Evolutionary conservation across 495 filamentous ascomycete species (phyloP).

Genomic region (Articulospora tetracladia): DNA sequence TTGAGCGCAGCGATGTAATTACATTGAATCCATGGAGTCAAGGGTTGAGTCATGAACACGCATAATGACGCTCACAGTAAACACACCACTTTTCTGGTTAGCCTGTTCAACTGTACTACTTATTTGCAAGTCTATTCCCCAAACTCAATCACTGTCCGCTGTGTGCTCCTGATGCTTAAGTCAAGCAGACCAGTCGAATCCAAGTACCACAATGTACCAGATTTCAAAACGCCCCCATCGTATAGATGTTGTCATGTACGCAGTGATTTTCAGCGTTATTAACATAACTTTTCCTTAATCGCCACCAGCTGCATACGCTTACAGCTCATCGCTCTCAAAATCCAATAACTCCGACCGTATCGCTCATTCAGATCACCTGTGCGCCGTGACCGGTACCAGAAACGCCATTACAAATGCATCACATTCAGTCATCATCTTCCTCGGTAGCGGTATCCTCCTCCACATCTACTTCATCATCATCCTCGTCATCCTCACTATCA

Average conservation of each 20-base stretch:
- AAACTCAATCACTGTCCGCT: background rate
- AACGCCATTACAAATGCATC: background rate
- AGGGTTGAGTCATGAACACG: too few species aligned
- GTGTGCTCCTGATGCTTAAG: background rate
- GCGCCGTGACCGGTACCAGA: background rate
- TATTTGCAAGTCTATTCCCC: background rate
- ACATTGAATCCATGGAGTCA: too few species aligned
- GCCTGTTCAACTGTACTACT: background rate
- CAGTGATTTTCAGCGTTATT: background rate
- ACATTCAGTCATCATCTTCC: conserved; percentile 25
- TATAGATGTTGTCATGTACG: background rate
- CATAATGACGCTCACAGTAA: too few species aligned
- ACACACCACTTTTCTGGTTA: background rate
- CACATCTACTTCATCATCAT: conserved; percentile 43
- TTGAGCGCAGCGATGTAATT: too few species aligned
- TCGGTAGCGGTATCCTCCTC: conserved; percentile 35
- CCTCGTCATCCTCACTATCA: conserved; percentile 51
- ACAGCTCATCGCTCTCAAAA: background rate
- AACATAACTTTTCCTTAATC: background rate
- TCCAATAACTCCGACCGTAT: background rate
- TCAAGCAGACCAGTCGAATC: background rate
- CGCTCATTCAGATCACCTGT: background rate
- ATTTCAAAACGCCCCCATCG: background rate
- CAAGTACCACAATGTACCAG: background rate
- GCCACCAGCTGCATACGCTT: background rate